Conservation (phyloP, 2,329 filamentous ascomycete species). For the Neocatenulostroma microsporum region DNA sequence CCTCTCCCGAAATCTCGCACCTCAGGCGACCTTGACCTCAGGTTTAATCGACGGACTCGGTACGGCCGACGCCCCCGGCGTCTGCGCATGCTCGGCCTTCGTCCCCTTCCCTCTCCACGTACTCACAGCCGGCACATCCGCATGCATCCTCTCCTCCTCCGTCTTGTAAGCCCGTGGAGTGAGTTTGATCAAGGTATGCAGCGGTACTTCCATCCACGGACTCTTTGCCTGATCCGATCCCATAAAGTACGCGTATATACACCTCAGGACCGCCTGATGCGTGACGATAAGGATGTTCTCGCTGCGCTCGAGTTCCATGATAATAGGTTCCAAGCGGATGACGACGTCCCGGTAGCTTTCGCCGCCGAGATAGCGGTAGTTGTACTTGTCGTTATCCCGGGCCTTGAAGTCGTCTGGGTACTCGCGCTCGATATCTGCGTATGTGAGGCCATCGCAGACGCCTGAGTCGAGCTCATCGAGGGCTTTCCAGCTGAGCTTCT, state of each 20-base stretch:
- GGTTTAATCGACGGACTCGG: constrained; percentile 4
- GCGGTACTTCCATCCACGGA: constrained; percentile 96
- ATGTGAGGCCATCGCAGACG: constrained; percentile 93
- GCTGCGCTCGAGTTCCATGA: constrained; percentile 95
- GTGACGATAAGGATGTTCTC: constrained; percentile 98
- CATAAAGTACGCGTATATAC: constrained; percentile 99
- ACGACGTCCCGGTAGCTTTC: constrained; percentile 96
- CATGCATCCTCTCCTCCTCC: constrained; percentile 77
- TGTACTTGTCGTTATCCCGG: constrained; percentile 98
- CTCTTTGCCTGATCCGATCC: constrained; percentile 87
- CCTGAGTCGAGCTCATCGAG: constrained; percentile 95
- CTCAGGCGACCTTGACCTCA: constrained; percentile 1
- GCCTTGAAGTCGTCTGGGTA: constrained; percentile 94
- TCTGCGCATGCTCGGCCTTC: constrained; percentile 63
- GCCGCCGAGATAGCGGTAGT: constrained; percentile 95
- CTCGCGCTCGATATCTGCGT: constrained; percentile 82
- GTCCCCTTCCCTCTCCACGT: constrained; percentile 94
- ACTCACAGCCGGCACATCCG: constrained; percentile 89
- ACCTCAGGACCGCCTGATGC: constrained; percentile 91
- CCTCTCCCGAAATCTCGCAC: no score
- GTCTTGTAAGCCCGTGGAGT: constrained; percentile 93
- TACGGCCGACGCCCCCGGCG: background rate
- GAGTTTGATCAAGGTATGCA: constrained; percentile 93
- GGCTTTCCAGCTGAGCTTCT: constrained; percentile 97
- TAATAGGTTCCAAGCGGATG: constrained; percentile 94